phyloP scores from a whole-genome alignment of 805 yeast genomes.

The Metschnikowia kunwiensis region DNA sequence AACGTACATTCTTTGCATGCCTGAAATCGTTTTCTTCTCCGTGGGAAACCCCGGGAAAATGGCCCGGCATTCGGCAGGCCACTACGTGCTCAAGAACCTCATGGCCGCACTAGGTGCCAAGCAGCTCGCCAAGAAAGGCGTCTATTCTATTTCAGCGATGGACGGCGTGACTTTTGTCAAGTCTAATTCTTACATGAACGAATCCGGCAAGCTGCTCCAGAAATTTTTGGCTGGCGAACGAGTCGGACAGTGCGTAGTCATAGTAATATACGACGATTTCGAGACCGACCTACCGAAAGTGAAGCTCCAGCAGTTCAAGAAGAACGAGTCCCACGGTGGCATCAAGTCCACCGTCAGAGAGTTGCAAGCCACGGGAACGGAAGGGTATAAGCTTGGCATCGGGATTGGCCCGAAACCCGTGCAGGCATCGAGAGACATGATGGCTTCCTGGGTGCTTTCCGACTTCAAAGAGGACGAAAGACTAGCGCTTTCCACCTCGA shows the following conservation, averaged over 20 bases:
- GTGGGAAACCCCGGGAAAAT: slow-evolving; percentile 42
- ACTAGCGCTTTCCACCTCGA: slow-evolving; percentile 14
- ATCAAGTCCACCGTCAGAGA: slow-evolving; percentile 24
- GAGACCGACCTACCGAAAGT: slow-evolving; percentile 32
- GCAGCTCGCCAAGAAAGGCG: slow-evolving; percentile 28
- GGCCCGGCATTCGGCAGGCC: slow-evolving; percentile 42
- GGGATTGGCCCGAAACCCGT: slow-evolving; percentile 44
- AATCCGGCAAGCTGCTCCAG: slow-evolving; percentile 30
- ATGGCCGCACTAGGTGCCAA: slow-evolving; percentile 26
- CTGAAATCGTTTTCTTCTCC: slow-evolving; percentile 23
- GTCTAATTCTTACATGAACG: slow-evolving; percentile 41
- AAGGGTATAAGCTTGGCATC: slow-evolving; percentile 32
- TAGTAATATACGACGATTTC: slow-evolving; percentile 39
- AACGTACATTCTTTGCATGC: slow-evolving; percentile 3
- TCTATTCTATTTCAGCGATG: slow-evolving; percentile 26
- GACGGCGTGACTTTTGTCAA: slow-evolving; percentile 30
- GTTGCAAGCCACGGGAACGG: slow-evolving; percentile 8
- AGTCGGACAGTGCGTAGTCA: slow-evolving; percentile 17
- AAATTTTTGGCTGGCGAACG: slow-evolving; percentile 23
- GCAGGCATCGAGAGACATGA: slow-evolving; percentile 30
- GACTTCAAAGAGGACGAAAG: slow-evolving; percentile 28
- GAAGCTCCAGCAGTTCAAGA: slow-evolving; percentile 28
- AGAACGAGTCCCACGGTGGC: slow-evolving; percentile 42
- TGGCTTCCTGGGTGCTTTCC: slow-evolving; percentile 43
- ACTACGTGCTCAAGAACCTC: slow-evolving; percentile 28